Percentiles rank a stretch among this genome's conserved stretches.
Evolutionary conservation across 352 stramenopile genomes (phyloP).

Genomic region (Globisporangium alternatum): DNA sequence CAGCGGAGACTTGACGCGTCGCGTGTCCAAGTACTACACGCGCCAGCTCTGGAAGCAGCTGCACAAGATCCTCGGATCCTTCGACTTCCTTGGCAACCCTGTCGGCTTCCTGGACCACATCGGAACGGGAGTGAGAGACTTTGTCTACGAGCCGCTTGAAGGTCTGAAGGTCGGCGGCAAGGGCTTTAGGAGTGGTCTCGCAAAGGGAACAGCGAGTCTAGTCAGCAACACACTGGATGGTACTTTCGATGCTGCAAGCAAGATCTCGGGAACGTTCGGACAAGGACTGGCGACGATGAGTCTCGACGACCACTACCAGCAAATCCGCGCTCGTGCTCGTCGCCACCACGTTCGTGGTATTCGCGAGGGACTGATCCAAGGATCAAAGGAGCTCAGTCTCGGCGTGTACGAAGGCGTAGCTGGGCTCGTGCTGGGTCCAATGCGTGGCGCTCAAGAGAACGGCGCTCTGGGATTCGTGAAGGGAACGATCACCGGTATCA

Average conservation of each 20-base stretch:
- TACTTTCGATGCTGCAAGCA: constrained; percentile 85
- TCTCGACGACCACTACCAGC: constrained; percentile 86
- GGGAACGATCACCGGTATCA: constrained; percentile 85
- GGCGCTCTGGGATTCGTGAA: constrained; percentile 82
- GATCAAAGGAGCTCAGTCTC: constrained; percentile 81
- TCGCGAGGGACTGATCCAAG: constrained; percentile 77
- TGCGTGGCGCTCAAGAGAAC: constrained; percentile 77
- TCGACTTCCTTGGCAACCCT: constrained; percentile 87
- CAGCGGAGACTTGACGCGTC: constrained; percentile 74
- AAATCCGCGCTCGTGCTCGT: constrained; percentile 74
- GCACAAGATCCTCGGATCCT: constrained; percentile 86
- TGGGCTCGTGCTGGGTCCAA: constrained; percentile 74
- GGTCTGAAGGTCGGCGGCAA: constrained; percentile 87
- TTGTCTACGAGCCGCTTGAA: constrained; percentile 96
- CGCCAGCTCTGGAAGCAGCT: constrained; percentile 87
- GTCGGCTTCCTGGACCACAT: constrained; percentile 93
- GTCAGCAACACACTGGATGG: constrained; percentile 86
- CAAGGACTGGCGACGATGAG: constrained; percentile 84
- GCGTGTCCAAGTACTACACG: constrained; percentile 90
- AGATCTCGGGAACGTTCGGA: constrained; percentile 87
- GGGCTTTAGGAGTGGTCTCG: constrained; percentile 81
- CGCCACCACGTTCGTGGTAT: constrained; percentile 78
- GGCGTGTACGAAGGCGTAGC: constrained; percentile 84
- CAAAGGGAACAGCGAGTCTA: constrained; percentile 84
- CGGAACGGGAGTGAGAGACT: constrained; percentile 93